These are phyloP conservation scores for Lodderomyces oxycetoniae DNA, from an alignment of 1,139 yeast genomes.

Conservation along the genomic window DNA sequence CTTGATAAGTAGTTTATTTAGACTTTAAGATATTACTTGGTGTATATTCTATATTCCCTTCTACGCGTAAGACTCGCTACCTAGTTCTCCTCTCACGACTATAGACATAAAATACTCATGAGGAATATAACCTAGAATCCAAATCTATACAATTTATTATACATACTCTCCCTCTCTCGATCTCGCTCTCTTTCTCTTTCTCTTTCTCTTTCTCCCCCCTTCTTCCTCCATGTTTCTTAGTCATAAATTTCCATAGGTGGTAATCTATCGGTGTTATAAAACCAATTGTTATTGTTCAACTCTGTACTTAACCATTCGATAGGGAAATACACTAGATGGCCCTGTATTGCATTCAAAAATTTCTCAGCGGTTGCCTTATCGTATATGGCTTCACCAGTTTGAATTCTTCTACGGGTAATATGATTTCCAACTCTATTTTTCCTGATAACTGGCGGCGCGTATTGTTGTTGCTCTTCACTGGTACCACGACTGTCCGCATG, in stretches of 20 bases:
- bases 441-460: constrained; percentile 12
- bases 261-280: constrained; percentile 84
- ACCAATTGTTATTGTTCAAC: constrained; percentile 90
- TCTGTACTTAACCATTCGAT: constrained; percentile 86
- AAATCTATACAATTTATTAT: no score
- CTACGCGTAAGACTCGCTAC: no score
- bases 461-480: background rate
- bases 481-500: background rate
- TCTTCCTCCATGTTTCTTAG: no score
- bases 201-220: no score
- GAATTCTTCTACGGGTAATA: constrained; percentile 37
- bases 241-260: constrained; percentile 96
- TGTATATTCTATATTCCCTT: no score
- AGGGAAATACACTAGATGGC: constrained; percentile 87
- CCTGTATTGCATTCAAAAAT: constrained; percentile 70
- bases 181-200: no score
- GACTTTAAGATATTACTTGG: no score
- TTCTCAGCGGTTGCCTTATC: constrained; percentile 76
- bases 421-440: constrained; percentile 27
- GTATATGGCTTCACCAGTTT: constrained; percentile 45
- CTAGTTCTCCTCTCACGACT: no score
- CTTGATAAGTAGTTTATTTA: no score
- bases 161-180: no score
- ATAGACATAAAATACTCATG: no score
- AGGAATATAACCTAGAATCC: no score